A percentile compares a stretch with the other conserved stretches of the same genome.
Conservation (phyloP, 495 filamentous ascomycete genomes). For the Chaetomium tenue region DNA sequence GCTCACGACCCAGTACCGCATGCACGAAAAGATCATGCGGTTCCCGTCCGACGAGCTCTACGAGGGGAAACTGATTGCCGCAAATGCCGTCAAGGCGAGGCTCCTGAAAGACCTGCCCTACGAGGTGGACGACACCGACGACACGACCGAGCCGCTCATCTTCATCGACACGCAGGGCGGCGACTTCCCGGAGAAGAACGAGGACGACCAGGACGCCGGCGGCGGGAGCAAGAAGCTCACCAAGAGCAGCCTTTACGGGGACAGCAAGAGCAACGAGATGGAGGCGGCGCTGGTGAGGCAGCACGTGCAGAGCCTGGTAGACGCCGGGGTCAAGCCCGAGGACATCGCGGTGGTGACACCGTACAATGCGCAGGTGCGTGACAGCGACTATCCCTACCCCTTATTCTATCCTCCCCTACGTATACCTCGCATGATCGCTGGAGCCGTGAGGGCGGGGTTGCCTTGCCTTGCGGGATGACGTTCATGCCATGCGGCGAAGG, state of each 20-base stretch:
- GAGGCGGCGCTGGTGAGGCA: constrained; percentile 76
- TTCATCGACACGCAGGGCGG: constrained; percentile 97
- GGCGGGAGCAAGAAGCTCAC: constrained; percentile 29
- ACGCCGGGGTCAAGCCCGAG: constrained; percentile 71
- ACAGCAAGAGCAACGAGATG: constrained; percentile 92
- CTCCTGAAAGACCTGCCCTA: constrained; percentile 78
- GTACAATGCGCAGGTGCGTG: constrained; percentile 83
- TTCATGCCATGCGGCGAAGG: constrained; percentile 21
- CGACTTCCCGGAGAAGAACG: constrained; percentile 62
- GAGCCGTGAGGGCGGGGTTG: neutral
- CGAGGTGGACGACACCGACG: constrained; percentile 74
- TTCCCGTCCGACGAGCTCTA: constrained; percentile 92
- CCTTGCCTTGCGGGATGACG: constrained; percentile 9
- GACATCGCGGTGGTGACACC: constrained; percentile 94
- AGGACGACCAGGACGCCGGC: constrained; percentile 28
- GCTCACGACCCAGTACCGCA: constrained; percentile 97
- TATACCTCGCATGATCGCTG: constrained; percentile 5
- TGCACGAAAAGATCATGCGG: constrained; percentile 93
- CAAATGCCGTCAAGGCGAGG: constrained; percentile 68
- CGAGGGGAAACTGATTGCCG: constrained; percentile 73
- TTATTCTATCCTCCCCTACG: neutral
- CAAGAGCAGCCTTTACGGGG: constrained; percentile 57
- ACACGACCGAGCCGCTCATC: constrained; percentile 81
- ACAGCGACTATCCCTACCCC: neutral
- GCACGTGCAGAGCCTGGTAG: constrained; percentile 73